Base-by-base conservation (phyloP, 495 filamentous ascomycete species). In the Durotheca rogersii region DNA sequence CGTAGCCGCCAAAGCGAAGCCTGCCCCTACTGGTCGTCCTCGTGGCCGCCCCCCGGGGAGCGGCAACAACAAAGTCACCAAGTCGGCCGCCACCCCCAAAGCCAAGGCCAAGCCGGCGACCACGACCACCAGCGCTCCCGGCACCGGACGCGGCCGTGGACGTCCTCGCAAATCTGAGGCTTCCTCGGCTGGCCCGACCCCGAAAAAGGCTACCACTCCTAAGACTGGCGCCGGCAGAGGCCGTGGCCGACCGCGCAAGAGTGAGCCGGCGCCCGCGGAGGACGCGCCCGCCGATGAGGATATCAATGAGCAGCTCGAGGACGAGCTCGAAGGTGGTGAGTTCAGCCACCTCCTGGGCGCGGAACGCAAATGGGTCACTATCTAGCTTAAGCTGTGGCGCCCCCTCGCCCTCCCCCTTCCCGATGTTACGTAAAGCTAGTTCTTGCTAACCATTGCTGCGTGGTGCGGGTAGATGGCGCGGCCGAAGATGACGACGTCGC, bases 31-130 rank as follows among this genome's bases (percentile, higher is more conserved):
- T 19, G 74, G 74, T 19, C 67, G 69, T 7, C 72, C 72, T 11
- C 69, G 74, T 27, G 74, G 74, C 36, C 58, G 74, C 10, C 74
- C 74, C 53, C 67, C 69, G 41, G 73, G 72, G 45, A 61, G 53
- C 32, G 60, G 62, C 14, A 37, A 16, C 21, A 64, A 72, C 61
- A 74, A 71, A 48, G 42, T 61, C 0, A 32, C 45, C 2, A 73
- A 70, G 50, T 35, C 62, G 0, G 20, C 41, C n/a, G 33, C 55
- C 14, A 52, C n/a, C n/a, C n/a, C n/a, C n/a, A n/a, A n/a, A n/a
- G n/a, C 52, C 9, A 58, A 53, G 41, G 32, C 65, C 36, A 31
- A 39, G 10, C 40, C 53, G 3, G 38, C 33, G 12, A 46, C 51
- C 27, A 59, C 18, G 16, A 45, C 51, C 14, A 12, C 40, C 27